phyloP scores from a whole-genome alignment of 768 basidiomycete genomes.

The Auriscalpium orientale region DNA sequence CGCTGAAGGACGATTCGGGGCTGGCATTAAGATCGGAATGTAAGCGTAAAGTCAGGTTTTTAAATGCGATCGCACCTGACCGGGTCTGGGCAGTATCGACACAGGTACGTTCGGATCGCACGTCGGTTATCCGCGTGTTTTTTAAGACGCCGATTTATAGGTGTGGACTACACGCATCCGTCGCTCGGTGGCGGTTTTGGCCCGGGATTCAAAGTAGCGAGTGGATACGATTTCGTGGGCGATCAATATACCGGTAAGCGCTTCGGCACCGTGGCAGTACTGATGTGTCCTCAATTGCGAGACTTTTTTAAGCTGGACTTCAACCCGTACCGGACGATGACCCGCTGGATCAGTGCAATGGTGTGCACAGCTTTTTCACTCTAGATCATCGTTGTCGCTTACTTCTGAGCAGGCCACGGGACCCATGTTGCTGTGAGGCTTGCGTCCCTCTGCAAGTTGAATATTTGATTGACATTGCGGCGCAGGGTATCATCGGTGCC shows the following conservation, averaged over 20 bases:
- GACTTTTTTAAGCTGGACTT: too few species aligned
- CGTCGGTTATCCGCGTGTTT: too few species aligned
- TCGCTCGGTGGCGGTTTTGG: slow-evolving; percentile 47
- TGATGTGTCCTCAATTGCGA: too few species aligned
- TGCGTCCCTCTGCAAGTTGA: not conserved
- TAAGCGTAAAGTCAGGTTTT: slow-evolving; percentile 21
- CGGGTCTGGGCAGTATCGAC: slow-evolving; percentile 40
- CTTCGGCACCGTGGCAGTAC: too few species aligned
- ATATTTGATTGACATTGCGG: slow-evolving; percentile 17
- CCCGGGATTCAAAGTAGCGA: slow-evolving; percentile 41
- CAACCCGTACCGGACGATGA: slow-evolving; percentile 41
- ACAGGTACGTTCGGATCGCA: slow-evolving; percentile 11
- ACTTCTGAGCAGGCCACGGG: not conserved
- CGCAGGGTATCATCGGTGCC: slow-evolving; percentile 54
- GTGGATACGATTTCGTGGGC: slow-evolving; percentile 53
- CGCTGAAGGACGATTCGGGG: slow-evolving; percentile 51
- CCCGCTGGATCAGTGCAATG: slow-evolving; percentile 45
- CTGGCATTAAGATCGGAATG: slow-evolving; percentile 64
- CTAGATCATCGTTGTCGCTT: not conserved
- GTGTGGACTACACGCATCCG: slow-evolving; percentile 51
- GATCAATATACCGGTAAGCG: slow-evolving; percentile 40
- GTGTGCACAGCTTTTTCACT: slow-evolving; percentile 15
- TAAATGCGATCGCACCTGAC: not conserved
- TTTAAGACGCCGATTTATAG: slow-evolving; percentile 12
- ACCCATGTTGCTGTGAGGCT: not conserved